Conservation (phyloP, 2,329 filamentous ascomycete species). For the Metarhizium robertsii region DNA sequence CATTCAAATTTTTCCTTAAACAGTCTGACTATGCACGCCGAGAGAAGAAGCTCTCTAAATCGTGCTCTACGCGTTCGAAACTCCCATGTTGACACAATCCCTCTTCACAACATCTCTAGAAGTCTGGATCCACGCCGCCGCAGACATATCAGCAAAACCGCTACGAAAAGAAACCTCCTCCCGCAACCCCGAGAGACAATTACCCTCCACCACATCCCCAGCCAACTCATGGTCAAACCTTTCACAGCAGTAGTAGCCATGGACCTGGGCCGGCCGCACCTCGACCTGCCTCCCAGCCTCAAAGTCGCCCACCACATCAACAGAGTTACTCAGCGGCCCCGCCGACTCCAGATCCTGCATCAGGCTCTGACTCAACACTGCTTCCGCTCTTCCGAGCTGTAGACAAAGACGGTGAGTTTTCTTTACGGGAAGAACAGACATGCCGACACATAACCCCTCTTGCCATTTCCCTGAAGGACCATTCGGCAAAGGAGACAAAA, state of each 20-base stretch:
- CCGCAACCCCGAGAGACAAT: slow-evolving; percentile 15
- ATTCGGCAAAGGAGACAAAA: too few relatives aligned
- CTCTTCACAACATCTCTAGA: slow-evolving; percentile 15
- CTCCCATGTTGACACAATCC: background rate
- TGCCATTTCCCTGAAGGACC: too few relatives aligned
- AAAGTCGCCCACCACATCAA: slow-evolving; percentile 25
- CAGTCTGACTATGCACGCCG: too few relatives aligned
- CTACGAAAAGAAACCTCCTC: slow-evolving; percentile 40
- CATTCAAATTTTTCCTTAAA: background rate
- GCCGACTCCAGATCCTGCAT: slow-evolving; percentile 42
- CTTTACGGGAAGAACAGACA: too few relatives aligned
- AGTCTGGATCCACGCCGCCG: slow-evolving; percentile 22
- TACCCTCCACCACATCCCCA: slow-evolving; percentile 2
- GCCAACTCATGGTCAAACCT: slow-evolving; percentile 2
- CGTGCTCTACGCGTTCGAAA: background rate
- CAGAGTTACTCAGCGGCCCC: slow-evolving; percentile 55
- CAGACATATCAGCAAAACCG: slow-evolving; percentile 20
- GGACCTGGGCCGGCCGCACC: slow-evolving; percentile 10
- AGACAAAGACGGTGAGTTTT: slow-evolving; percentile 63
- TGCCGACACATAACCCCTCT: too few relatives aligned
- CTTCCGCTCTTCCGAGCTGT: slow-evolving; percentile 84
- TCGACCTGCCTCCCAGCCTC: slow-evolving; percentile 22
- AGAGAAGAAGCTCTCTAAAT: background rate
- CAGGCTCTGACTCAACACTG: slow-evolving; percentile 59
- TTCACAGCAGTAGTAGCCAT: background rate